phyloP scores from a whole-genome alignment of 495 filamentous ascomycete species.

The Penicillium alfredii region DNA sequence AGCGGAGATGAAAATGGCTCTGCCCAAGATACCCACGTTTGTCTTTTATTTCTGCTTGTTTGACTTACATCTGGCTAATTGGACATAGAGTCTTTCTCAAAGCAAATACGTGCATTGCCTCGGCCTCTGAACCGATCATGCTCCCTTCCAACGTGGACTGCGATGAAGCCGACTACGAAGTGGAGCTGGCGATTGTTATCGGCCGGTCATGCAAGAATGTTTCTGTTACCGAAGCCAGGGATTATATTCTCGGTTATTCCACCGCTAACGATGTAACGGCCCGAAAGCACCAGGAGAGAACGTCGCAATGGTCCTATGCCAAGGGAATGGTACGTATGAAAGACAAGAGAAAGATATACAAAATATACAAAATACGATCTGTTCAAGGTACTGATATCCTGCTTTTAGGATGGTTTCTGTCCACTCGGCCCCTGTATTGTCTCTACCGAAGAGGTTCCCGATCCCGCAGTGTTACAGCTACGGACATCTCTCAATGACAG shows the following conservation, averaged over 20 bases:
- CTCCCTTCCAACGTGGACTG: constrained; percentile 8
- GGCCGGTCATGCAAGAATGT: constrained; percentile 57
- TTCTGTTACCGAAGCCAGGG: constrained; percentile 50
- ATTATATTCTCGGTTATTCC: constrained; percentile 63
- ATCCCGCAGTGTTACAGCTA: constrained; percentile 40
- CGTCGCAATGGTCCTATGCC: constrained; percentile 64
- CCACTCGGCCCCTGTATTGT: constrained; percentile 30
- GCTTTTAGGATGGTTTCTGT: constrained; percentile 12
- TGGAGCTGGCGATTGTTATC: constrained; percentile 63
- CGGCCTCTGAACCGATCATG: constrained; percentile 8
- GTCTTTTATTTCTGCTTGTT: not conserved
- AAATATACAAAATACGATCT: no score
- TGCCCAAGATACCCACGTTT: constrained; percentile 11
- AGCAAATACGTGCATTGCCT: constrained; percentile 9
- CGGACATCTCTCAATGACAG: constrained; percentile 57
- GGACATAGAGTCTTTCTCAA: constrained; percentile 6
- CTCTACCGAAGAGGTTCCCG: constrained; percentile 9
- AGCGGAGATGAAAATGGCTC: constrained; percentile 28
- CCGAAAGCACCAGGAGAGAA: constrained; percentile 63
- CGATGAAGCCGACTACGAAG: constrained; percentile 55
- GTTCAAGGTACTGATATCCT: not conserved
- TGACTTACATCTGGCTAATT: not conserved
- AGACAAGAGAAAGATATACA: not conserved
- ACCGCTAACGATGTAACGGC: constrained; percentile 68
- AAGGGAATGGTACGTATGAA: constrained; percentile 50